Conservation (phyloP, 2,329 filamentous ascomycete genomes). For the Salinomyces thailandicus region DNA sequence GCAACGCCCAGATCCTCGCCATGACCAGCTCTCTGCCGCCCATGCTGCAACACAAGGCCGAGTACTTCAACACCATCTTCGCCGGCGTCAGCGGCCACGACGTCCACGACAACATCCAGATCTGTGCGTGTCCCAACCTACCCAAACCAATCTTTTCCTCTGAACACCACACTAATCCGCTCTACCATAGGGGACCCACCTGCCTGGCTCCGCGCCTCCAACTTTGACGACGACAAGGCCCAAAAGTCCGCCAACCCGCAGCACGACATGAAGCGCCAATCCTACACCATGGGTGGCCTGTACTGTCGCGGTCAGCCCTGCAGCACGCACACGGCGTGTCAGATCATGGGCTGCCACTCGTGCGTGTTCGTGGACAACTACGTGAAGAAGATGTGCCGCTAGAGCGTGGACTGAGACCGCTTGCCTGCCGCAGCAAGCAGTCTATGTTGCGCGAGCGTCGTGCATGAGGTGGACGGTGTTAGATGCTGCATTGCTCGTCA, state of each 20-base stretch:
- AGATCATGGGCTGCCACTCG: neutral
- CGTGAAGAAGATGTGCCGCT: neutral
- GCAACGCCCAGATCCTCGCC: slow-evolving; percentile 8
- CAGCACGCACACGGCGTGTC: neutral
- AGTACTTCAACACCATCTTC: neutral
- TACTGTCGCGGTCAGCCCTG: neutral
- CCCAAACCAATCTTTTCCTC: no score
- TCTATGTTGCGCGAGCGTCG: no score
- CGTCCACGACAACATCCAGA: neutral
- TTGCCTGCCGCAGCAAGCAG: no score
- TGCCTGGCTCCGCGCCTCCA: neutral
- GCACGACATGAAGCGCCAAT: neutral
- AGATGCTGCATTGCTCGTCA: no score
- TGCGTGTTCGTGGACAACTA: neutral
- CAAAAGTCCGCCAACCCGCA: neutral
- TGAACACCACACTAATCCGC: neutral
- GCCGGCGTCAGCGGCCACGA: neutral
- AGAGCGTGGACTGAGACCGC: no score
- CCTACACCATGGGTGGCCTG: neutral
- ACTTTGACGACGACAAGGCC: neutral
- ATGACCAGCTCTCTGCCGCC: neutral
- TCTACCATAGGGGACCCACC: neutral
- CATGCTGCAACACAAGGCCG: neutral
- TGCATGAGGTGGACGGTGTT: no score
- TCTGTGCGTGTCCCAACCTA: neutral